phyloP scores from a whole-genome alignment of 1,284 basidiomycete species.

The Ustilago tritici region DNA sequence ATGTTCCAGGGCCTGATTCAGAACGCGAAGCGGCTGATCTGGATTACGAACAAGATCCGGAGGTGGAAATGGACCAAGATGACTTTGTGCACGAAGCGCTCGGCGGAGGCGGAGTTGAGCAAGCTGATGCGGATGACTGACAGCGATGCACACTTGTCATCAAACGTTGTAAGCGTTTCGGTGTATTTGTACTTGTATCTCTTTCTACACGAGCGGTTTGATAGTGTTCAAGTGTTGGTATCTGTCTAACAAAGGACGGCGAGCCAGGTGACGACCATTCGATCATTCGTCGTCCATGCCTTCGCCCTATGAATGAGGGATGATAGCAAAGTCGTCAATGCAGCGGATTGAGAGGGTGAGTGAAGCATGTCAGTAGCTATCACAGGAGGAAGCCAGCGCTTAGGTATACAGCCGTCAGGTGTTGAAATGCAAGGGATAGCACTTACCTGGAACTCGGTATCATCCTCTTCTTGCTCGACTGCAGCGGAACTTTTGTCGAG shows the following conservation, averaged over 20 bases:
- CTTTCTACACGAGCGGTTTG: conserved; percentile 5
- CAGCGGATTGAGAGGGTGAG: neutral
- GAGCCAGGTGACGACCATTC: neutral
- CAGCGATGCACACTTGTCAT: neutral
- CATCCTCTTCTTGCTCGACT: conserved; percentile 51
- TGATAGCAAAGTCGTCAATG: neutral
- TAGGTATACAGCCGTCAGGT: neutral
- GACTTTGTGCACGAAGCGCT: conserved; percentile 55
- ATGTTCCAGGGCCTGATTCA: conserved; percentile 39
- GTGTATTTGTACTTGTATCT: conserved; percentile 32
- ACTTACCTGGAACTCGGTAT: conserved; percentile 55
- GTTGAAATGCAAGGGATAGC: neutral
- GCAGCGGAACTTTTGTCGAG: conserved; percentile 29
- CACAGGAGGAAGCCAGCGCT: too few species aligned
- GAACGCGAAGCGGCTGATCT: conserved; percentile 56
- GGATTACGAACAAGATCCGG: conserved; percentile 60
- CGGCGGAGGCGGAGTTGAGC: conserved; percentile 59
- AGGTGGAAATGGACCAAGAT: conserved; percentile 62
- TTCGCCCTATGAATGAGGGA: conserved; percentile 20
- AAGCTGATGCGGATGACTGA: conserved; percentile 68
- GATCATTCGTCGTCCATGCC: conserved; percentile 38
- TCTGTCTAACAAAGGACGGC: neutral
- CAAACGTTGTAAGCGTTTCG: neutral
- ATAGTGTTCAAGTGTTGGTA: neutral
- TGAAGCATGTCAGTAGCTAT: too few species aligned